These are phyloP conservation scores for Gigaspora rosea DNA, from an alignment of 192 early-diverging fungal species.

Conservation along the genomic window DNA sequence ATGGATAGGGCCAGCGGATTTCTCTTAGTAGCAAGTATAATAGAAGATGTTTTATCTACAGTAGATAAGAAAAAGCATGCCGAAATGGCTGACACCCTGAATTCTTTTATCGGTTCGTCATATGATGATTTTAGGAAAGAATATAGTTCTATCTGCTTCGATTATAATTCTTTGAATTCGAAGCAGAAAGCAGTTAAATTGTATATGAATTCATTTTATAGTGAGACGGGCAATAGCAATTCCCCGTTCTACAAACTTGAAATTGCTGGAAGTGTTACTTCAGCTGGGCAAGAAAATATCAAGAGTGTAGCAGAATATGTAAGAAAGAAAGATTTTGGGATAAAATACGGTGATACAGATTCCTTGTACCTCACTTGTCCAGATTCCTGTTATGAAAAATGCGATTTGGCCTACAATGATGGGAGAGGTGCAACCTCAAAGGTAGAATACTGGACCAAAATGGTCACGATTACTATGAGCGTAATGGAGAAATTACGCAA, in stretches of 20 bases:
- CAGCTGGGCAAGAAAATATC: neutral
- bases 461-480: constrained; percentile 4
- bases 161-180: neutral
- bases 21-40: no score
- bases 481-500: neutral
- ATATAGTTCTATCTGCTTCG: neutral
- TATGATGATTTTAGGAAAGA: no score
- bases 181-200: constrained; percentile 1
- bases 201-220: constrained; percentile 27
- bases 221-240: neutral
- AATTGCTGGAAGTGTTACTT: neutral
- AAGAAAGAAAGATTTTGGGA: neutral
- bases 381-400: neutral
- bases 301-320: neutral
- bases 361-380: constrained; percentile 5
- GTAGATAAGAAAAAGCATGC: no score
- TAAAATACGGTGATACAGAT: neutral
- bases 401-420: neutral
- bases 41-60: no score
- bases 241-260: neutral
- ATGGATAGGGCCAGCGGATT: no score
- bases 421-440: no score
- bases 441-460: constrained; percentile 23
- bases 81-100: no score
- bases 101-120: no score